Conservation (phyloP, 176 grass and related monocot species). For the Bothriochloa decipiens region DNA sequence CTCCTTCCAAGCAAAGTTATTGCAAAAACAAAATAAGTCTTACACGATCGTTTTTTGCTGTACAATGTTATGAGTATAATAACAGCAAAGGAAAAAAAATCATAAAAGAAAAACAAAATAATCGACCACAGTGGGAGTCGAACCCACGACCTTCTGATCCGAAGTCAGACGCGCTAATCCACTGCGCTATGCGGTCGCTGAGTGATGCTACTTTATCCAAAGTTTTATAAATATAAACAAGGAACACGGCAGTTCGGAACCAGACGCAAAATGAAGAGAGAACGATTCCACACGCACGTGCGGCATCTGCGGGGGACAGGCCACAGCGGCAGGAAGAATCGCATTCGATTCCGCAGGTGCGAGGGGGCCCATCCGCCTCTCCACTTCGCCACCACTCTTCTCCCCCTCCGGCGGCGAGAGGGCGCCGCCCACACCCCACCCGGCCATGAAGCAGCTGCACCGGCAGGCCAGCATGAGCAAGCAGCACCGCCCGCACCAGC, state of each 20-base stretch:
- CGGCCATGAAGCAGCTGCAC: constrained; percentile 78
- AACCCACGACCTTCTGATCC: constrained; percentile 99
- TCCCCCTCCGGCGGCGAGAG: constrained; percentile 37
- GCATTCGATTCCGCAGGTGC: constrained; percentile 4
- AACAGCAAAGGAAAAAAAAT: no score
- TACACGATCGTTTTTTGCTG: no score
- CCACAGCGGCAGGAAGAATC: constrained; percentile 43
- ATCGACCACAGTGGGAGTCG: constrained; percentile 98
- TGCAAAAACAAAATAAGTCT: neutral
- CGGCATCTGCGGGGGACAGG: constrained; percentile 35
- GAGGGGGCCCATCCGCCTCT: neutral
- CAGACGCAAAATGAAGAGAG: neutral
- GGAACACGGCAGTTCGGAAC: no score
- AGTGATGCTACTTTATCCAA: fast-evolving
- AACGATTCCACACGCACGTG: constrained; percentile 52
- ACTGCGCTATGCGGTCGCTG: constrained; percentile 96
- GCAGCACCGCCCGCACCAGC: constrained; percentile 41
- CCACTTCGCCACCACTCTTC: constrained; percentile 12
- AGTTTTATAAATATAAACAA: no score
- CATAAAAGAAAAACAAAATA: fast-evolving
- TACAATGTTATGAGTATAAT: no score
- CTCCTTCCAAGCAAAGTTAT: neutral
- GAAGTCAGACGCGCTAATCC: constrained; percentile 99
- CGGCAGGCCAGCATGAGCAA: constrained; percentile 64
- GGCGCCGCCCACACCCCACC: constrained; percentile 3